Evolutionary conservation across 2,329 filamentous ascomycete species (phyloP), one percentile per base, ranked within the genome.

Genomic region (Xylariaceae sp.): DNA sequence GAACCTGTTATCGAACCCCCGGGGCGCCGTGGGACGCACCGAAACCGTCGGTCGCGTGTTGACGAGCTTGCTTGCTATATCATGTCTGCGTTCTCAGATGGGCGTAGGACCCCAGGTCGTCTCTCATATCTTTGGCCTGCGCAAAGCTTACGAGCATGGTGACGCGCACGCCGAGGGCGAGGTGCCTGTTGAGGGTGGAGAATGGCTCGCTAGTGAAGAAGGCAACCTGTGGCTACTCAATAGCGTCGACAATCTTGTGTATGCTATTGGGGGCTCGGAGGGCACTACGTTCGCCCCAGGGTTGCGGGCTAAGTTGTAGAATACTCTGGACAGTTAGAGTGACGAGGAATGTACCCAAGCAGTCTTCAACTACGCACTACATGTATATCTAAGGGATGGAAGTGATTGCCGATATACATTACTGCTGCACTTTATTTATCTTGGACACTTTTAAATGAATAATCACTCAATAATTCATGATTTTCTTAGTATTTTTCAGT

Each of bases 51-150:
- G 88, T 0, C 68, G 88, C 1, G 76, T 87, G 0, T 67, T 89
- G 50, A 93, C 88, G 0, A 85, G 80, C 43, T 65, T 93, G 11
- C 74, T 90, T 4, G 88, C 85, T 0, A 76, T 94, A 22, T 75
- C 86, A 5, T 90, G 86, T 58, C 64, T 94, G 63, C 70, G 88
- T 3, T 78, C 88, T 36, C 88, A 93, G 72, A 86, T 85, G 8
- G 88, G 88, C 1, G 88, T 93, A 0, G 88, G 82, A 0, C 88
- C 88, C 1, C 88, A 93, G 71, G 86, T 94, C 11, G 68, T 86
- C 16, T 88, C 83, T 54, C 88, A 94, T 66, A 75, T 93, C 0
- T 92, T 90, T 68, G 88, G 88, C 0, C 62, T 94, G 66, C 68
- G 85, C 47, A 93, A 93, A 70, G 86, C 81, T 1, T 74, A 85